A percentile compares a stretch with the other conserved stretches of the same genome.
Conservation (phyloP, 441 rosid species). For the Corymbia calophylla region DNA sequence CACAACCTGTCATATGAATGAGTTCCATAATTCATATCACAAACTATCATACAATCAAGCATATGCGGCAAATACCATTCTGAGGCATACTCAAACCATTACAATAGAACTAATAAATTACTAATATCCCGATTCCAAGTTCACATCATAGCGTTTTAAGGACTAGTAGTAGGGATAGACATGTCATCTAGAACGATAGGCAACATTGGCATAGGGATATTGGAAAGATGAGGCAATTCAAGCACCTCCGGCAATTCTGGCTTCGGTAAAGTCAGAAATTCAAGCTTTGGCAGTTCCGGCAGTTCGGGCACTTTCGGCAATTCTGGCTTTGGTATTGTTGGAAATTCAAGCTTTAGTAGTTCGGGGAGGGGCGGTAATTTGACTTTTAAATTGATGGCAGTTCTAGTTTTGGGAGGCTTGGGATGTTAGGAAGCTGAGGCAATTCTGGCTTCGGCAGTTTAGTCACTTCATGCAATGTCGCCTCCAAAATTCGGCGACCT, state of each 20-base stretch:
- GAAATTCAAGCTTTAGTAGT: not conserved
- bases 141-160: not conserved
- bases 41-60: not conserved
- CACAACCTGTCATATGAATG: not conserved
- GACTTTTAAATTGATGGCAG: not conserved
- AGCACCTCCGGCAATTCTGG: not conserved
- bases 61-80: not conserved
- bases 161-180: not conserved
- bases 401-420: not conserved
- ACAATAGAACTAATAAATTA: not conserved
- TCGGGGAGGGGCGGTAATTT: not conserved
- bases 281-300: not conserved
- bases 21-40: not conserved
- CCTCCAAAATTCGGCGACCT: not conserved
- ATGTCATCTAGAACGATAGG: not conserved
- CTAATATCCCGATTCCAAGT: not conserved
- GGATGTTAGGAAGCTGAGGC: not conserved
- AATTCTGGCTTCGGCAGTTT: not conserved
- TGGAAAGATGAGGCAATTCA: not conserved
- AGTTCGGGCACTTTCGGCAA: not conserved
- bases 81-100: not conserved
- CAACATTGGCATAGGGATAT: not conserved
- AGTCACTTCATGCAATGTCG: not conserved
- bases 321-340: not conserved
- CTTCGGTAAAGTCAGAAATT: not conserved